Conservation (phyloP, 2,329 filamentous ascomycete species). For the Kalmusia sp. region DNA sequence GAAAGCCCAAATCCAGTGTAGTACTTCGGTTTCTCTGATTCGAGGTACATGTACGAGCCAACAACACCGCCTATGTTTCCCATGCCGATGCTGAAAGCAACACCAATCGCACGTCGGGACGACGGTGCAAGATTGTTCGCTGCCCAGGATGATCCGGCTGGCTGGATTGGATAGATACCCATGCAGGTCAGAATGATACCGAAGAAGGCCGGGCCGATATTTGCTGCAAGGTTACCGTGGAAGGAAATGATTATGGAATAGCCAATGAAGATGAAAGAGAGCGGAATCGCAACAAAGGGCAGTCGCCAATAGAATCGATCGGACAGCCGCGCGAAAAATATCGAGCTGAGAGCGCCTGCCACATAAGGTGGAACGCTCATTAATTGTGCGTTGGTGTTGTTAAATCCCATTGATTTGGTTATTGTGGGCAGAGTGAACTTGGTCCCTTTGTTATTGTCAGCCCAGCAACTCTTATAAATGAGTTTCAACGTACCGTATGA, state of each 20-base stretch:
- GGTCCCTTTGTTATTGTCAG: constrained; percentile 15
- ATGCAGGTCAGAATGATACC: constrained; percentile 54
- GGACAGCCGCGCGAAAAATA: constrained; percentile 29
- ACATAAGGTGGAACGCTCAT: constrained; percentile 37
- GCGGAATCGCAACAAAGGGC: constrained; percentile 33
- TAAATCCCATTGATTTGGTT: constrained; percentile 37
- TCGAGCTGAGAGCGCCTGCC: constrained; percentile 28
- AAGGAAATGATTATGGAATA: constrained; percentile 49
- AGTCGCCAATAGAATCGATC: constrained; percentile 36
- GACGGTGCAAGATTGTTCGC: constrained; percentile 38
- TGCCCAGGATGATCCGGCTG: constrained; percentile 37
- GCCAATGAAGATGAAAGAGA: constrained; percentile 43
- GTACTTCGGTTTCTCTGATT: constrained; percentile 45
- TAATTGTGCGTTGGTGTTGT: constrained; percentile 36
- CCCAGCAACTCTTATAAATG: background rate
- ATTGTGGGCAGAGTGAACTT: constrained; percentile 41
- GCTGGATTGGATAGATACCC: constrained; percentile 46
- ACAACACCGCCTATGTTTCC: constrained; percentile 40
- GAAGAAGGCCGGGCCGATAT: constrained; percentile 54
- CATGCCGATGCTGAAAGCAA: constrained; percentile 38
- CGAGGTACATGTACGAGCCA: constrained; percentile 44
- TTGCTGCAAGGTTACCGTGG: constrained; percentile 46
- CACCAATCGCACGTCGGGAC: constrained; percentile 39
- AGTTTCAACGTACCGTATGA: constrained; percentile 27
- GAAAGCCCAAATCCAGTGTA: constrained; percentile 46